A percentile compares a stretch with the other conserved stretches of the same genome.
Evolutionary conservation across 148 eudicot species (phyloP).

Genomic region (Dianthus caryophyllus): DNA sequence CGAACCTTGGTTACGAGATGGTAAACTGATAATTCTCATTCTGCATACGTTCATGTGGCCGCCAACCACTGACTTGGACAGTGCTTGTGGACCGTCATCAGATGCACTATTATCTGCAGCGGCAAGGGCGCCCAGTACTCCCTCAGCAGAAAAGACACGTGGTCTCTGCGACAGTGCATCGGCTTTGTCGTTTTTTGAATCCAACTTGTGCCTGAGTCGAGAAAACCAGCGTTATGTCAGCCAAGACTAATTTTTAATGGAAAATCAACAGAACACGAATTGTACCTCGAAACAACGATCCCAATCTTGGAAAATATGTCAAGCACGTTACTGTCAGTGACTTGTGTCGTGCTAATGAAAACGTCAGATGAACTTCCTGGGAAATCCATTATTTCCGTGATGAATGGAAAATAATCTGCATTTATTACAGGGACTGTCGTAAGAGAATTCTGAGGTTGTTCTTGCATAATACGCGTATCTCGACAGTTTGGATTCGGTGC

Average conservation of each 20-base stretch:
- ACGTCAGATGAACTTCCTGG: slow-evolving; percentile 76
- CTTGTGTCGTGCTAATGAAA: slow-evolving; percentile 53
- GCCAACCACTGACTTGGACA: slow-evolving; percentile 81
- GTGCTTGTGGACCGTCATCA: slow-evolving; percentile 46
- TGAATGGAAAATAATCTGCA: slow-evolving; percentile 81
- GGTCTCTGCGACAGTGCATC: slow-evolving; percentile 51
- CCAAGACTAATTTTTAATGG: not conserved
- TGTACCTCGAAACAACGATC: slow-evolving; percentile 61
- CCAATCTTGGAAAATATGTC: slow-evolving; percentile 79
- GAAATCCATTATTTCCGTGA: slow-evolving; percentile 62
- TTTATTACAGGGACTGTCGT: slow-evolving; percentile 62
- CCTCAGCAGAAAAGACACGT: slow-evolving; percentile 32
- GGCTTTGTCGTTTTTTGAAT: slow-evolving; percentile 58
- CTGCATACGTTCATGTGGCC: slow-evolving; percentile 77
- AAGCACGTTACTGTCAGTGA: slow-evolving; percentile 49
- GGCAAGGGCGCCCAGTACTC: slow-evolving; percentile 38
- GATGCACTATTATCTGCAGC: slow-evolving; percentile 42
- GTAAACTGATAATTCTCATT: slow-evolving; percentile 58
- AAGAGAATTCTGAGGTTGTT: slow-evolving; percentile 69
- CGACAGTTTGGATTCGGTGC: slow-evolving; percentile 47
- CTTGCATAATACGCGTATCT: too few species aligned
- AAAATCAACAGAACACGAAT: not conserved
- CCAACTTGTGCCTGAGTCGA: slow-evolving; percentile 60
- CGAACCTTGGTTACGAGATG: slow-evolving; percentile 61
- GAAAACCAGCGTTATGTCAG: slow-evolving; percentile 19